Conservation (phyloP, 352 stramenopile genomes). For the Aphanomyces invadans region DNA sequence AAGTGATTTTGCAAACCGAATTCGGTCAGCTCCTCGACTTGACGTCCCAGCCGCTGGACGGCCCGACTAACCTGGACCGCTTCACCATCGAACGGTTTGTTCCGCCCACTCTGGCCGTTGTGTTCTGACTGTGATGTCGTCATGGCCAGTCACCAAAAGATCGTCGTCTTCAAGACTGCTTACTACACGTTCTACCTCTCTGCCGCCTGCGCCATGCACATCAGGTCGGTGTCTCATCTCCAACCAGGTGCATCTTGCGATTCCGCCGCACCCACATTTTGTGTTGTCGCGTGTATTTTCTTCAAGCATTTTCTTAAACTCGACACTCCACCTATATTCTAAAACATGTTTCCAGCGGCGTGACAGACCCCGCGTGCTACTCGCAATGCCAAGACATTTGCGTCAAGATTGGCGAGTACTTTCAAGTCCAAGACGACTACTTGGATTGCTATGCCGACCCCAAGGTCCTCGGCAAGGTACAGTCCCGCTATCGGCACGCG, state of each 20-base stretch:
- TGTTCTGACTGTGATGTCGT: conserved; percentile 9
- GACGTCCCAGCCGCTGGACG: conserved; percentile 81
- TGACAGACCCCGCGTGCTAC: conserved; percentile 71
- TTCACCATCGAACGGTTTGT: conserved; percentile 92
- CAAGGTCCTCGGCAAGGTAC: conserved; percentile 87
- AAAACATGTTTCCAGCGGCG: conserved; percentile 47
- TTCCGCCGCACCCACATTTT: too few species aligned
- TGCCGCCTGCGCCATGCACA: conserved; percentile 85
- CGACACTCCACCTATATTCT: background rate
- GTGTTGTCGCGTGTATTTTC: too few species aligned
- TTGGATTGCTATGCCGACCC: conserved; percentile 96
- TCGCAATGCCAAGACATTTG: conserved; percentile 90
- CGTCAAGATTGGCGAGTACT: conserved; percentile 97
- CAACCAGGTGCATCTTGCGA: background rate
- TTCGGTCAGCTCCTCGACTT: conserved; percentile 92
- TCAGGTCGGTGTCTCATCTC: conserved; percentile 28
- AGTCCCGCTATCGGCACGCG: background rate
- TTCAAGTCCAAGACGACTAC: conserved; percentile 99
- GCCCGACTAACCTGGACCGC: conserved; percentile 72
- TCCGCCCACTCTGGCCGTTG: too few species aligned
- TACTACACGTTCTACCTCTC: conserved; percentile 99
- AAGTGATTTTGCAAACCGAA: conserved; percentile 95
- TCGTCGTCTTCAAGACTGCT: conserved; percentile 98
- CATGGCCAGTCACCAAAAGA: conserved; percentile 53
- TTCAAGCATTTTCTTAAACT: too few species aligned